A percentile compares a stretch with the other conserved stretches of the same genome.
Evolutionary conservation across 1,284 basidiomycete genomes (phyloP).

Genomic region (Ganoderma meredithae): DNA sequence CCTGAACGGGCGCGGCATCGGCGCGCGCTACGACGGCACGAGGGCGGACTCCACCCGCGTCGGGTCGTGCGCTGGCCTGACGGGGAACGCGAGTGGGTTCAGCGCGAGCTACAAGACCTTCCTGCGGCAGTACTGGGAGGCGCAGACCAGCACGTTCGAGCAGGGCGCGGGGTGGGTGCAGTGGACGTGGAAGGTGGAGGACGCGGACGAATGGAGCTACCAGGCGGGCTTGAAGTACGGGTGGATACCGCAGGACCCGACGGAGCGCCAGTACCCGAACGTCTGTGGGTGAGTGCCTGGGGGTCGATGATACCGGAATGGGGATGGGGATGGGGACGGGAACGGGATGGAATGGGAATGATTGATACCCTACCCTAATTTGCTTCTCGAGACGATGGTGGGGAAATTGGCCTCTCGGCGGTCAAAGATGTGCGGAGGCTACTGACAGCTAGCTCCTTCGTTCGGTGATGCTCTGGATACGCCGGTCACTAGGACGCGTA

Average conservation of each 20-base stretch:
- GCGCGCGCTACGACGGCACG: conserved; percentile 85
- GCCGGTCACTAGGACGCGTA: background rate
- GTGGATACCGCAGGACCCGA: conserved; percentile 82
- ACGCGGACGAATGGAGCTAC: conserved; percentile 81
- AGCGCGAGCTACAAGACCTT: conserved; percentile 84
- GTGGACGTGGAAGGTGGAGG: conserved; percentile 68
- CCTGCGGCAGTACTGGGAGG: conserved; percentile 86
- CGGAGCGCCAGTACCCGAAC: conserved; percentile 53
- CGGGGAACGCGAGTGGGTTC: conserved; percentile 78
- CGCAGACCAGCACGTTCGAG: conserved; percentile 68
- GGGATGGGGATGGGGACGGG: background rate
- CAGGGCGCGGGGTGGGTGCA: conserved; percentile 75
- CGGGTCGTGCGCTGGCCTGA: conserved; percentile 78
- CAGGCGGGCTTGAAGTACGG: conserved; percentile 79
- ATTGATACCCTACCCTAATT: conserved; percentile 6
- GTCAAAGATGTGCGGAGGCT: background rate
- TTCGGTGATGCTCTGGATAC: background rate
- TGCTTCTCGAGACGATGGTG: background rate
- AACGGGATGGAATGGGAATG: background rate
- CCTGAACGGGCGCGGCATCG: conserved; percentile 61
- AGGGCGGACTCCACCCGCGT: conserved; percentile 70
- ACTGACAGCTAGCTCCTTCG: background rate
- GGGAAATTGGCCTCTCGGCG: background rate
- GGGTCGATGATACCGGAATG: background rate
- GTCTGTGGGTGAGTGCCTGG: conserved; percentile 51